Evolutionary conservation across 768 basidiomycete genomes (phyloP).

Genomic region (Rhizopogon rudus): DNA sequence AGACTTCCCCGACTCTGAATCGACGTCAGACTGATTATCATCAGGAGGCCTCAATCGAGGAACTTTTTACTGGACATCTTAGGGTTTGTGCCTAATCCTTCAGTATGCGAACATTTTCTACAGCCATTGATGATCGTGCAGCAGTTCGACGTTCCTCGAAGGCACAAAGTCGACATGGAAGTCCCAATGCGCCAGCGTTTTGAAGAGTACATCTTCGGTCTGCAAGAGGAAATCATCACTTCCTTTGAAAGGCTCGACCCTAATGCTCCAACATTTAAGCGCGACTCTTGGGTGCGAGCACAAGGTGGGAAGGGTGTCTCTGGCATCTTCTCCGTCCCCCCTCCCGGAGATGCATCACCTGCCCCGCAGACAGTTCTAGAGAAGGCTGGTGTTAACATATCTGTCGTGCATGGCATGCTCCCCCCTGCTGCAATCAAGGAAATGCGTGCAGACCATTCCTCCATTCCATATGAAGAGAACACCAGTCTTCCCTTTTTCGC

Average conservation of each 20-base stretch:
- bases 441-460: conserved; percentile 90
- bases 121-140: too few species aligned
- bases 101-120: too few species aligned
- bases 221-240: conserved; percentile 77
- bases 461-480: conserved; percentile 57
- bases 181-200: conserved; percentile 69
- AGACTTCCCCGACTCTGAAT: too few species aligned
- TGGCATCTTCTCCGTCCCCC: conserved; percentile 65
- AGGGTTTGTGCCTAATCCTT: too few species aligned
- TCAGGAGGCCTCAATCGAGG: too few species aligned
- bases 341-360: conserved; percentile 28
- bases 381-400: conserved; percentile 95
- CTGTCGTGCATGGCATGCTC: conserved; percentile 82
- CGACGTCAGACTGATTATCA: too few species aligned
- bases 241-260: conserved; percentile 80
- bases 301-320: conserved; percentile 72
- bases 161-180: conserved; percentile 7
- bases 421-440: conserved; percentile 88
- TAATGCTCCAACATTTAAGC: conserved; percentile 63
- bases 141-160: too few species aligned
- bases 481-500: conserved; percentile 87
- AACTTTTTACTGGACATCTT: too few species aligned
- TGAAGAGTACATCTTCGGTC: conserved; percentile 64
- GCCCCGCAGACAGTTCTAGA: conserved; percentile 59
- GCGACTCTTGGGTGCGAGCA: conserved; percentile 72